phyloP scores from a whole-genome alignment of 106 monocot species.

The Acorus gramineus region DNA sequence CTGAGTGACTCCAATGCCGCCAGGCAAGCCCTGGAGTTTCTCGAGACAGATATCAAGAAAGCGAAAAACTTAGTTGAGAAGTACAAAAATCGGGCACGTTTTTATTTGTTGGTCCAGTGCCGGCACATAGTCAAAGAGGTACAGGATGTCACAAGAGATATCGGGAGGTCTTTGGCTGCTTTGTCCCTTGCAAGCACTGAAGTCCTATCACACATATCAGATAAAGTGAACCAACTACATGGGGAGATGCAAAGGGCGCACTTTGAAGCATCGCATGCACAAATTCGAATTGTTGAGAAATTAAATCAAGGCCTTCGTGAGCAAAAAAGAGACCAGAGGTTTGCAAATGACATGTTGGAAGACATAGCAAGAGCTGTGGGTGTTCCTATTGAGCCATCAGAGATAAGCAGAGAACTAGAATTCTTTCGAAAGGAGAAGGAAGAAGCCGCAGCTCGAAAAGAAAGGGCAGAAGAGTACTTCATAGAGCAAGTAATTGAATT shows the following conservation, averaged over 20 bases:
- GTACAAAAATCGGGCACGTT: slow-evolving; percentile 8
- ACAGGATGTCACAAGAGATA: slow-evolving; percentile 13
- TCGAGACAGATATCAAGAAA: slow-evolving; percentile 8
- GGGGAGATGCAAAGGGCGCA: slow-evolving; percentile 13
- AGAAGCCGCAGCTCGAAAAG: slow-evolving; percentile 15
- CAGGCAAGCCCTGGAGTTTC: slow-evolving; percentile 13
- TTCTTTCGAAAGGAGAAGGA: slow-evolving; percentile 13
- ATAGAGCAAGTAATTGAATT: slow-evolving; percentile 13
- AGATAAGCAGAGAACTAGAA: slow-evolving; percentile 14
- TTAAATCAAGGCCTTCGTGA: slow-evolving; percentile 13
- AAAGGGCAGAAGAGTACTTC: slow-evolving; percentile 10
- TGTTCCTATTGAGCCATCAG: slow-evolving; percentile 14
- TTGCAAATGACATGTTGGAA: slow-evolving; percentile 18
- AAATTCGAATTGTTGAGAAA: slow-evolving; percentile 9
- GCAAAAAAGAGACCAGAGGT: slow-evolving; percentile 8
- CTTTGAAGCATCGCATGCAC: slow-evolving; percentile 13
- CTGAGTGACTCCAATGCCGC: slow-evolving; percentile 12
- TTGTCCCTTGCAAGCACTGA: slow-evolving; percentile 18
- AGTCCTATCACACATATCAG: slow-evolving; percentile 11
- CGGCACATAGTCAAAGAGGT: slow-evolving; percentile 12
- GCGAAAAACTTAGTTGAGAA: slow-evolving; percentile 14
- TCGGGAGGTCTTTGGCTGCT: slow-evolving; percentile 18
- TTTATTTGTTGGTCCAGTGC: slow-evolving; percentile 11
- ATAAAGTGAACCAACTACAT: slow-evolving; percentile 11
- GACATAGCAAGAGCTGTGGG: slow-evolving; percentile 18